Evolutionary conservation across 2,329 filamentous ascomycete species (phyloP).

Genomic region (Aspergillus sp.): DNA sequence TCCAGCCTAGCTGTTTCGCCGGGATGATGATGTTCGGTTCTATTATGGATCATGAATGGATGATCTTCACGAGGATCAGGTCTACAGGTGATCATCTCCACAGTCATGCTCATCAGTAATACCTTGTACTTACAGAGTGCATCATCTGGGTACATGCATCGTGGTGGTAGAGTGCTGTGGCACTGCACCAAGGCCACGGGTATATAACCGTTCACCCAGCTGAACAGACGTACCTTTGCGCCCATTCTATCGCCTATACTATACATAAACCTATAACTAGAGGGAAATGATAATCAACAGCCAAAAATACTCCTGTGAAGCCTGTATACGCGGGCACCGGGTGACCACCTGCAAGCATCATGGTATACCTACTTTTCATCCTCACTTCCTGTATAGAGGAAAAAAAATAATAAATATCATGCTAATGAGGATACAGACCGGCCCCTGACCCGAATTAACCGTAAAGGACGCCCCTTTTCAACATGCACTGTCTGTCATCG

Average conservation of each 20-base stretch:
- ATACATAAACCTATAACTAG: background rate
- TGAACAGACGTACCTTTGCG: no score
- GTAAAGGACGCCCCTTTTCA: conserved; percentile 91
- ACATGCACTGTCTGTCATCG: conserved; percentile 86
- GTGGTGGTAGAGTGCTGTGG: no score
- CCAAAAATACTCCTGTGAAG: conserved; percentile 94
- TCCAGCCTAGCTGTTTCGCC: no score
- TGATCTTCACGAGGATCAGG: no score
- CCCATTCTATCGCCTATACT: conserved; percentile 29
- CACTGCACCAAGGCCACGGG: no score
- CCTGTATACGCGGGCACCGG: conserved; percentile 91
- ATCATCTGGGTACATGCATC: no score
- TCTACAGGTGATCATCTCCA: no score
- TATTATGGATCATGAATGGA: no score
- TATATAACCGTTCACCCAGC: no score
- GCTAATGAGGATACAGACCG: conserved; percentile 54
- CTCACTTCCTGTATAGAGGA: background rate
- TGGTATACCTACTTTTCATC: conserved; percentile 46
- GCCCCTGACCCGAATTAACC: conserved; percentile 86
- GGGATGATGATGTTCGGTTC: no score
- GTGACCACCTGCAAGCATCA: conserved; percentile 94
- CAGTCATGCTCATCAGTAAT: no score
- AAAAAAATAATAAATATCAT: background rate
- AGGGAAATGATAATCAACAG: conserved; percentile 71
- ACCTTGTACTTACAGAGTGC: no score